Percentiles rank a stretch among this genome's conserved stretches.
Conservation (phyloP, 2,329 filamentous ascomycete species). For the Cordyceps pruinosa region DNA sequence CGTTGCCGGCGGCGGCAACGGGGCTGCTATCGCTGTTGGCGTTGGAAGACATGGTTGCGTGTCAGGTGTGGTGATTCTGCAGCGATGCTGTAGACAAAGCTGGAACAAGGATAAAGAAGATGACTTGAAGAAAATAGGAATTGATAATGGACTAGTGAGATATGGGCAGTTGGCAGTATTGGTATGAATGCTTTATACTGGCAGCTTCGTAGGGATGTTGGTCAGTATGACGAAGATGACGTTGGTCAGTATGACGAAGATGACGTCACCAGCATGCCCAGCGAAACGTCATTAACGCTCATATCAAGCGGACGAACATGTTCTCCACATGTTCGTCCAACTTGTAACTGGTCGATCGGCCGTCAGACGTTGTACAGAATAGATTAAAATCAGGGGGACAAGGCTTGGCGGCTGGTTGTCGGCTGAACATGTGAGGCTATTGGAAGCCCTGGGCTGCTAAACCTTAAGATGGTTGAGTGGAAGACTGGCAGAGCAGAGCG, state of each 20-base stretch:
- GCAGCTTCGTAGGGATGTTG: conserved; percentile 1
- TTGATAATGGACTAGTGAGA: background rate
- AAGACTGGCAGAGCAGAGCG: too few relatives aligned
- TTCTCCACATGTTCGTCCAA: background rate
- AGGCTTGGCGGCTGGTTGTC: too few relatives aligned
- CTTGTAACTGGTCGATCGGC: too few relatives aligned
- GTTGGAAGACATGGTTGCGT: conserved; percentile 10
- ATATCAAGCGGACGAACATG: too few relatives aligned
- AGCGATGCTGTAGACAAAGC: background rate
- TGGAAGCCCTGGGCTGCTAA: background rate
- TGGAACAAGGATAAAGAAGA: background rate
- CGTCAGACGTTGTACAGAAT: background rate
- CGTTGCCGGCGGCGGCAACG: conserved; percentile 19
- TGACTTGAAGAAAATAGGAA: background rate
- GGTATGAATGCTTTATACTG: background rate
- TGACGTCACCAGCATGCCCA: conserved; percentile 7
- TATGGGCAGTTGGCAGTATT: background rate
- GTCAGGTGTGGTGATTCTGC: background rate
- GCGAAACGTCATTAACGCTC: background rate
- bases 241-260: conserved; percentile 8
- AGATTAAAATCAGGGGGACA: background rate
- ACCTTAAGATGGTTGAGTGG: too few relatives aligned
- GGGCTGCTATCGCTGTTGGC: conserved; percentile 13
- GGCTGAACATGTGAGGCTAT: background rate
- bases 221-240: conserved; percentile 5